phyloP scores from a whole-genome alignment of 768 basidiomycete genomes.

The Vishniacozyma victoriae region DNA sequence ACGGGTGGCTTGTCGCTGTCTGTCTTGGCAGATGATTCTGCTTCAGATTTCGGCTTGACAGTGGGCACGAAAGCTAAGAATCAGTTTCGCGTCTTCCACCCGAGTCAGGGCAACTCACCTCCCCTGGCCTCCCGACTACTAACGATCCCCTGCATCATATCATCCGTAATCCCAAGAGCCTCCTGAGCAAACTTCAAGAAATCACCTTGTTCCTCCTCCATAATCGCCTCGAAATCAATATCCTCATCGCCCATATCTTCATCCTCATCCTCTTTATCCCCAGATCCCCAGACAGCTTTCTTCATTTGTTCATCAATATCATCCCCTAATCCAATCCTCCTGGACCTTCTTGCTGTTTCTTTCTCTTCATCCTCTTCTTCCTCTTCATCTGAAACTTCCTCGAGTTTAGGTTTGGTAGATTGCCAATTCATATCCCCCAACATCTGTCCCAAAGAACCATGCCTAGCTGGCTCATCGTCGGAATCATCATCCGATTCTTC shows the following conservation, averaged over 20 bases:
- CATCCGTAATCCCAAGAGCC: slow-evolving; percentile 76
- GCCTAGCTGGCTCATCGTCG: slow-evolving; percentile 52
- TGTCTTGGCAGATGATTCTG: not conserved
- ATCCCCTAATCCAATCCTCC: slow-evolving; percentile 14
- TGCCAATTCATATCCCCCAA: slow-evolving; percentile 37
- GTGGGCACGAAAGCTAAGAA: slow-evolving; percentile 4
- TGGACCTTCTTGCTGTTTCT: slow-evolving; percentile 1
- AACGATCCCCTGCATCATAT: slow-evolving; percentile 84
- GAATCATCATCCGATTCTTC: slow-evolving; percentile 67
- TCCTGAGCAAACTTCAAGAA: slow-evolving; percentile 93
- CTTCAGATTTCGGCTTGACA: no score
- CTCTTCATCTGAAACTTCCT: slow-evolving; percentile 12
- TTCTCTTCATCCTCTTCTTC: slow-evolving; percentile 16
- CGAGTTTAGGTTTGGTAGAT: slow-evolving; percentile 9
- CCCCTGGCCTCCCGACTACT: slow-evolving; percentile 70
- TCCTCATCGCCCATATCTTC: slow-evolving; percentile 62
- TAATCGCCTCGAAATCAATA: slow-evolving; percentile 52
- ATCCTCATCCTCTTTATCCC: slow-evolving; percentile 57
- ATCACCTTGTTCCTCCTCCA: slow-evolving; percentile 78
- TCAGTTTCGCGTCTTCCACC: not conserved
- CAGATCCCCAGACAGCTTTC: slow-evolving; percentile 17
- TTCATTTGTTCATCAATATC: slow-evolving; percentile 33
- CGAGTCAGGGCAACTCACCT: slow-evolving; percentile 56
- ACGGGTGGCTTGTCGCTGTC: not conserved
- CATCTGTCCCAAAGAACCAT: slow-evolving; percentile 32